These are phyloP conservation scores for Macrocybe gigantea DNA, from an alignment of 768 basidiomycete genomes.

Conservation along the genomic window DNA sequence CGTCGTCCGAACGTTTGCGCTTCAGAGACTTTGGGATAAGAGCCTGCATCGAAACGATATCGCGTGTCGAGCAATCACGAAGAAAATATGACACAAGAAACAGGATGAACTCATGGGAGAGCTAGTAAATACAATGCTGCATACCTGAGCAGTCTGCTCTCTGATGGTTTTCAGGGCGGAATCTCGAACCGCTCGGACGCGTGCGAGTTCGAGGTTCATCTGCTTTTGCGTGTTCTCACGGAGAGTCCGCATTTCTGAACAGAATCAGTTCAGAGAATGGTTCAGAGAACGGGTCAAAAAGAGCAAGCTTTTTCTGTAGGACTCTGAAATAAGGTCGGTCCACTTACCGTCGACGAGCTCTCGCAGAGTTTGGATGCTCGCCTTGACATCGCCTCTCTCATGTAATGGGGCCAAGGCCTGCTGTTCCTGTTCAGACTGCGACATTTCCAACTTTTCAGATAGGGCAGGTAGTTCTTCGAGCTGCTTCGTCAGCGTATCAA, in stretches of 20 bases:
- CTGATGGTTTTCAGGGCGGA: conserved; percentile 28
- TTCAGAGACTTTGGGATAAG: conserved; percentile 36
- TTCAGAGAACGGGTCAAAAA: conserved; percentile 7
- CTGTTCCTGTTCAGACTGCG: no score
- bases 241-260: conserved; percentile 39
- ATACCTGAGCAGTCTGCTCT: conserved; percentile 19
- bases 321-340: no score
- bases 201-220: conserved; percentile 39
- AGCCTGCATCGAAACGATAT: not conserved
- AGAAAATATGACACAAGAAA: no score
- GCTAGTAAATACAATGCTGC: conserved; percentile 11
- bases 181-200: conserved; percentile 32
- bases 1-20: conserved; percentile 52
- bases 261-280: conserved; percentile 1
- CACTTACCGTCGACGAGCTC: conserved; percentile 35
- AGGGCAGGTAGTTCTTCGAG: conserved; percentile 10
- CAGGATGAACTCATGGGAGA: not conserved
- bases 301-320: not conserved
- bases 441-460: not conserved
- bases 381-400: conserved; percentile 21
- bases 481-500: conserved; percentile 31
- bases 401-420: conserved; percentile 4
- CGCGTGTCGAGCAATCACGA: not conserved
- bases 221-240: conserved; percentile 37
- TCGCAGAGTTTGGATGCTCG: conserved; percentile 28